Evolutionary conservation across 768 basidiomycete genomes (phyloP), one percentile per base, ranked within the genome.

Genomic region (Lactarius indigo): DNA sequence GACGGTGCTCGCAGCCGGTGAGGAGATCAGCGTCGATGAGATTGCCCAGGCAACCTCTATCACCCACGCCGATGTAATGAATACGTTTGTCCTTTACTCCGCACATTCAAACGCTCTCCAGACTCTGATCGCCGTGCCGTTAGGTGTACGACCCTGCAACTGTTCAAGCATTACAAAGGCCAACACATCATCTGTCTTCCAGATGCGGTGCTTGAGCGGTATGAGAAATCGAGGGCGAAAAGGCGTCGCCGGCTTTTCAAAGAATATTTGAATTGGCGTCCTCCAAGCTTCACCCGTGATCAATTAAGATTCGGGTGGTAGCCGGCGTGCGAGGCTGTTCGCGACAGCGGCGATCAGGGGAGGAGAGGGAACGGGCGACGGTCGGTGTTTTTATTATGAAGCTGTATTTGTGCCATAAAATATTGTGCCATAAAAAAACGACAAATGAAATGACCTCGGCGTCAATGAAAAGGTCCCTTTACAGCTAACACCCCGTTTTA

Each of bases 81-180:
- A 97, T 79, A 98, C 97, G 96, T 98, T 76, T 77, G 94, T 87
- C 12, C 15, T 63, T 69, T 57, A 52, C 59, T 55, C 10, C 33
- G 52, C 28, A 33, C 41, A 17, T 37, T 47, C 30, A 33, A 15
- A 17, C 54, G 30, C 30, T 44, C n/a, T n/a, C 37, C 30, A 1
- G n/a, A n/a, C 55, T 44, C 58, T 44, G 26, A 50, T 58, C 10
- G 9, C 28, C 72, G 59, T 61, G 57, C 13, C 64, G 61, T 55
- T 61, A 99, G 96, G 26, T 97, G 94, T 74, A 94, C 92, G 73
- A 94, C 94, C 15, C 78, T 98, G 60, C 94, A 96, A 76, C 81
- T 99, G 65, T 95, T 98, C 80, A 96, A 96, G 73, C 94, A 94
- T 75, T 93, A 91, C 82, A 98, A 97, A 74, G 95, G 94, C 12